A percentile compares a stretch with the other conserved stretches of the same genome.
Evolutionary conservation across 305 asterid species (phyloP).

Genomic region (Solanum hybrid): DNA sequence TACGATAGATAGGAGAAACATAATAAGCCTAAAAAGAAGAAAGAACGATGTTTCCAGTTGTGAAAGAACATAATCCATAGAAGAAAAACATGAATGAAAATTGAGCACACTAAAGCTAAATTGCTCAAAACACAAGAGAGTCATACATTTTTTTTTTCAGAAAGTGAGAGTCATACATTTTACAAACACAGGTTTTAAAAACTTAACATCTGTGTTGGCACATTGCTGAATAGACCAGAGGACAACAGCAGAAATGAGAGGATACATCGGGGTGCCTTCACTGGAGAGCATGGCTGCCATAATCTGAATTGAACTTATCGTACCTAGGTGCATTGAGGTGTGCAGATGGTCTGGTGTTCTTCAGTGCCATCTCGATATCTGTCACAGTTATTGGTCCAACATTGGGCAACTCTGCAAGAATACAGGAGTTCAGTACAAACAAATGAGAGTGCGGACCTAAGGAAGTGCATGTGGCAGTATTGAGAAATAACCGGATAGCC

Average conservation of each 20-base stretch:
- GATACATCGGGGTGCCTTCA: slow-evolving; percentile 27
- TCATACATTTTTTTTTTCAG: not conserved
- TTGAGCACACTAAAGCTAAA: not conserved
- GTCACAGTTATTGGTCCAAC: slow-evolving; percentile 64
- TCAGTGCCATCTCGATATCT: slow-evolving; percentile 76
- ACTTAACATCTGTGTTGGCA: not conserved
- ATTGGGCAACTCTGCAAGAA: slow-evolving; percentile 60
- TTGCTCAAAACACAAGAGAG: not conserved
- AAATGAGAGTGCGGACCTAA: not conserved
- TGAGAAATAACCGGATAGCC: not conserved
- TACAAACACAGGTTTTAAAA: not conserved
- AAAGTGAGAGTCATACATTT: not conserved
- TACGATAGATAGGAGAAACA: not conserved
- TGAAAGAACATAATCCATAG: not conserved
- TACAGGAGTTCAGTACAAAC: slow-evolving; percentile 6
- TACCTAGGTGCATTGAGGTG: slow-evolving; percentile 85
- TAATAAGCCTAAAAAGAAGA: not conserved
- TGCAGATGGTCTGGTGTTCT: slow-evolving; percentile 91
- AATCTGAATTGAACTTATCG: slow-evolving; percentile 67
- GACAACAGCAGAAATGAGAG: not conserved
- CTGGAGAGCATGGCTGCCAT: slow-evolving; percentile 87
- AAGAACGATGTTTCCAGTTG: not conserved
- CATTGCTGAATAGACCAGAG: not conserved
- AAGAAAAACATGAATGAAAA: not conserved
- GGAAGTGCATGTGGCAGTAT: not conserved